Evolutionary conservation across 768 basidiomycete genomes (phyloP), one percentile per base, ranked within the genome.

Genomic region (Crassisporium funariophilum): DNA sequence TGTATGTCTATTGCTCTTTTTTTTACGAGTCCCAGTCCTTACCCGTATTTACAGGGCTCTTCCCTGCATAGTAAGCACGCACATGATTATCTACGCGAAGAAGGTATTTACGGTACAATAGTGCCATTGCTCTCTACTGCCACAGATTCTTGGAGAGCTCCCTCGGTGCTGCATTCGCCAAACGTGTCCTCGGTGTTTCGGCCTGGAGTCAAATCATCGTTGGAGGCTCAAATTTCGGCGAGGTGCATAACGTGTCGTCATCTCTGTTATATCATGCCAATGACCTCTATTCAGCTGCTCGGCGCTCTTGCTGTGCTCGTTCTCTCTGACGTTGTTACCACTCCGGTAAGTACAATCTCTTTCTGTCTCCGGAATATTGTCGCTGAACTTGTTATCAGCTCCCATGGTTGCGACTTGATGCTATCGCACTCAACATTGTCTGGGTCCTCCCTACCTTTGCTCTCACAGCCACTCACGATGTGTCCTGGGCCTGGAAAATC

Each of bases 121-220:
- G 63, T 40, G 44, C 66, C 13, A 35, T 68, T 24, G 66, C 66
- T 15, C 55, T 68, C 5, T 65, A 64, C 45, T 47, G 55, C 33
- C 66, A 68, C 51, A 58, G 66, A 35, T 66, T 59, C 52, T 48
- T 68, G 9, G 65, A 68, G 25, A 62, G 53, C 35, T 40, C 52
- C 10, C 59, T 68, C 17, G 62, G 58, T 10, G 54, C 62, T 20
- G 63, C 64, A 2, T 66, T 68, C 25, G 62, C 66, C 21, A 65
- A 63, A 39, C 57, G 61, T 4, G 55, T 64, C 19, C 56, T 68
- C 20, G 57, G 55, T 5, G 50, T 50, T 7, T 66, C 65, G 3
- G 58, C 62, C 5, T 68, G 66, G 66, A 61, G 60, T 53, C 66
- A 66, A 31, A 65, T 68, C 41, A 64, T 68, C 23, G 63, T 65